A percentile compares a stretch with the other conserved stretches of the same genome.
Conservation (phyloP, 345 rosid genomes). For the Cardamine chenopodiifolia region DNA sequence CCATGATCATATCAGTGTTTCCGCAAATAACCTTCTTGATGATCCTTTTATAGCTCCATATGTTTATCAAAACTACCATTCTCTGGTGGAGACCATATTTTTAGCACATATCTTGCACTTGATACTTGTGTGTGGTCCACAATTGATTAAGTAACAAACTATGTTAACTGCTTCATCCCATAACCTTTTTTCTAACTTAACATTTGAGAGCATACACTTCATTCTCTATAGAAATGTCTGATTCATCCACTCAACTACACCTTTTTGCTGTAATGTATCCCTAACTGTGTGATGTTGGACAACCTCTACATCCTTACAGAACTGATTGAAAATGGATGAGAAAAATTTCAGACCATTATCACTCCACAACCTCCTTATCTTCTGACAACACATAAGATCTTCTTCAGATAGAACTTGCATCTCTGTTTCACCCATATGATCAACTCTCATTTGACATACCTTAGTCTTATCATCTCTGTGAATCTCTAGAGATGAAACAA, state of each 20-base stretch:
- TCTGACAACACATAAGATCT: background rate
- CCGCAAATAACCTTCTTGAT: background rate
- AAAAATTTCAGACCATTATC: background rate
- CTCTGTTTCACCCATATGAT: constrained; percentile 3
- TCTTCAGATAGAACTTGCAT: background rate
- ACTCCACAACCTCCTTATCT: background rate
- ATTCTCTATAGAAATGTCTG: background rate
- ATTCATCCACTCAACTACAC: background rate
- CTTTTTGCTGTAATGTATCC: background rate
- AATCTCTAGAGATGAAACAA: background rate
- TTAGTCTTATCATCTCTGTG: background rate
- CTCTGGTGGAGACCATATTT: background rate
- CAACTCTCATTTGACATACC: too few species aligned
- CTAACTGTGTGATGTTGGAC: background rate
- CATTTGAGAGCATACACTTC: background rate
- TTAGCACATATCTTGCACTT: background rate
- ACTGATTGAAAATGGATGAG: background rate
- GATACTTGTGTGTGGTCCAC: background rate
- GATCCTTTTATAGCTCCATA: background rate
- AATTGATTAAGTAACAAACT: background rate
- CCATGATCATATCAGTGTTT: too few species aligned
- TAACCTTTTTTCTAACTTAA: background rate
- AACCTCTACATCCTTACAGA: background rate
- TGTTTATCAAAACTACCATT: background rate
- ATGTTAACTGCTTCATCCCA: background rate